Evolutionary conservation across 371 early-diverging fungal genomes (phyloP), one percentile per base, ranked within the genome.

Genomic region (Mucor plumbeus): DNA sequence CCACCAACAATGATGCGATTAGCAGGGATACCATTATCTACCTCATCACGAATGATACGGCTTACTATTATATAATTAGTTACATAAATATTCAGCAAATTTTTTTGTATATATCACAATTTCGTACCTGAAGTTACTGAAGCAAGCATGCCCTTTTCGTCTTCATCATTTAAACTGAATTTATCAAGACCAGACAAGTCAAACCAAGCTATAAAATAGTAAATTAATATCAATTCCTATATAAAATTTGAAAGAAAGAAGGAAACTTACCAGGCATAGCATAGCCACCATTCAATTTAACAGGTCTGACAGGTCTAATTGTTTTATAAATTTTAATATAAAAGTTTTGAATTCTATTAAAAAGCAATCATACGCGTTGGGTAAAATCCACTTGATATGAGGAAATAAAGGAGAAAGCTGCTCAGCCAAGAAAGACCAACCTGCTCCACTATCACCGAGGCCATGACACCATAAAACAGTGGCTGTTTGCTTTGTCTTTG

Each of bases 1-100:
- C 99, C 99, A 48, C 96, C 97, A 21, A 98, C 64, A 36, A 97
- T 89, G 58, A 98, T 97, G 15, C 96, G 84, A 53, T 91, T 82
- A 15, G 94, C 79, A 0, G 94, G 88, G 61, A 96, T 95, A 15
- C 95, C 94, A 36, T 67, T 70, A 44, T 91, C 91, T 9, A 95
- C 81, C 76, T 98, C 97, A 11, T 86, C 74, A 4, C 87, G 84
- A 35, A 98, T 84, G 55, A 96, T 75, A 40, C 82, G 68, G 71
- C 87, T 87, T 62, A 95, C 91, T 64, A 35, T 7, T 34, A n/a
- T 21, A 7, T 36, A 9, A 44, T 61, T 55, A 36, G 63, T 9
- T 19, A 55, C 3, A 57, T 0, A 7, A 26, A 3, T 26, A 26
- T 3, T 26, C 26, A 1, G 26, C 26, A 26, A 26, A 26, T 26